These are phyloP conservation scores for Tylopilus rubrobrunneus DNA, from an alignment of 768 basidiomycete genomes.

Conservation along the genomic window DNA sequence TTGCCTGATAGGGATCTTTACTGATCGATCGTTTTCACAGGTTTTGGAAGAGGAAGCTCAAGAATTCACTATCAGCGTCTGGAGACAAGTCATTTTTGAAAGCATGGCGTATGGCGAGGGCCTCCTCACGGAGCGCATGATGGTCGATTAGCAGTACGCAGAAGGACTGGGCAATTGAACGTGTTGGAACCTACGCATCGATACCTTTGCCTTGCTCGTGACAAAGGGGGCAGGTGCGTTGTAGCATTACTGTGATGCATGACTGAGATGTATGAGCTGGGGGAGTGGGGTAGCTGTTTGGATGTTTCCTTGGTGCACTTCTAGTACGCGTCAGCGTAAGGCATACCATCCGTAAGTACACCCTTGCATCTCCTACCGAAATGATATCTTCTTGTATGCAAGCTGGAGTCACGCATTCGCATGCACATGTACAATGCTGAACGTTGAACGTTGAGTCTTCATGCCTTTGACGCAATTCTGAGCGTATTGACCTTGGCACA, in stretches of 20 bases:
- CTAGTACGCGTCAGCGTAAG: slow-evolving; percentile 19
- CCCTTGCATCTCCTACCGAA: slow-evolving; percentile 42
- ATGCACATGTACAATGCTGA: background rate
- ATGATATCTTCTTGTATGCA: slow-evolving; percentile 33
- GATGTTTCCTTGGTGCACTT: slow-evolving; percentile 16
- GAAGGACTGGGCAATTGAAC: slow-evolving; percentile 9
- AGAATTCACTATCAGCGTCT: slow-evolving; percentile 73
- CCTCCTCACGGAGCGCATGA: slow-evolving; percentile 78
- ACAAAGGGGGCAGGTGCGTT: slow-evolving; percentile 58
- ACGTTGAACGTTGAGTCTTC: slow-evolving; percentile 24
- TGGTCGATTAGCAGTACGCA: slow-evolving; percentile 54
- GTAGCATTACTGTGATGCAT: slow-evolving; percentile 41
- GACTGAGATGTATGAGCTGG: slow-evolving; percentile 41
- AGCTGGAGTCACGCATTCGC: slow-evolving; percentile 2
- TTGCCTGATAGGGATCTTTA: background rate
- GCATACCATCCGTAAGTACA: slow-evolving; percentile 51
- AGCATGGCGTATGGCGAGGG: slow-evolving; percentile 92
- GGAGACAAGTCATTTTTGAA: slow-evolving; percentile 94
- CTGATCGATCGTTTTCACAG: slow-evolving; percentile 36
- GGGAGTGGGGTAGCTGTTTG: slow-evolving; percentile 20
- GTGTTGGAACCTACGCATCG: slow-evolving; percentile 18
- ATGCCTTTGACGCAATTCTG: slow-evolving; percentile 11
- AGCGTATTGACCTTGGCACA: slow-evolving; percentile 20
- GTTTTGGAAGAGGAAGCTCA: slow-evolving; percentile 90
- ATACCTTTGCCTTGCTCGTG: slow-evolving; percentile 26